Evolutionary conservation across 1,284 basidiomycete genomes (phyloP), one percentile per base, ranked within the genome.

Genomic region (Sporisorium iseilematis-ciliati): DNA sequence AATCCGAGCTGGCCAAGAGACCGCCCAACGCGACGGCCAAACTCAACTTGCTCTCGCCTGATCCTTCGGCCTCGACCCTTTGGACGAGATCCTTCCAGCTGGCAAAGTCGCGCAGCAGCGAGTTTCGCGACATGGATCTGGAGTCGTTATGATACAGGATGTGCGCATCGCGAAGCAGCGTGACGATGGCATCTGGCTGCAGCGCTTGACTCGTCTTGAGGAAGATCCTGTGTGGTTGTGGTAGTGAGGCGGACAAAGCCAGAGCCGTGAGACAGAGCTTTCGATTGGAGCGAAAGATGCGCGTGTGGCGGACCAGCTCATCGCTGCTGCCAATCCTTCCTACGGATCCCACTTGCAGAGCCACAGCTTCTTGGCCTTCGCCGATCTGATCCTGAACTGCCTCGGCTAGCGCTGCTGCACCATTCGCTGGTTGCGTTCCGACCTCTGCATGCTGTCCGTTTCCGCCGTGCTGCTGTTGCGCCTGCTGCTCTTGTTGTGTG

Each of bases 11-110:
- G 1, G 68, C 70, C 20, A 82, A 60, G 18, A 70, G 46, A 23
- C 54, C 50, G 14, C 66, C 75, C 2, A 82, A 53, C 11, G 78
- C 75, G 5, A 78, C 74, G n/a, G 78, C 81, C 4, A 82, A 65
- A 42, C 64, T 67, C 5, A 81, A 65, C 63, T 75, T 75, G 60
- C 69, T 69, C 48, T 82, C 76, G n/a, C 69, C 76, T 3, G 66
- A 71, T 1, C 77, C 81, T 49, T 82, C 81, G 2, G 81, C 81
- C 49, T 82, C 79, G 20, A 81, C 79, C 4, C 80, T 69, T 57
- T 82, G 76, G 10, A 74, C 69, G 11, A 82, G 74, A 50, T 82
- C 81, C 35, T 81, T 80, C 81, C 81, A 82, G 41, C 75, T 73
- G 25, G 64, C 63, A 66, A 77, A 81, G 35, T 82, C 81, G 25